Evolutionary conservation across 2,329 filamentous ascomycete genomes (phyloP).

Genomic region (Stachybotrys elegans): DNA sequence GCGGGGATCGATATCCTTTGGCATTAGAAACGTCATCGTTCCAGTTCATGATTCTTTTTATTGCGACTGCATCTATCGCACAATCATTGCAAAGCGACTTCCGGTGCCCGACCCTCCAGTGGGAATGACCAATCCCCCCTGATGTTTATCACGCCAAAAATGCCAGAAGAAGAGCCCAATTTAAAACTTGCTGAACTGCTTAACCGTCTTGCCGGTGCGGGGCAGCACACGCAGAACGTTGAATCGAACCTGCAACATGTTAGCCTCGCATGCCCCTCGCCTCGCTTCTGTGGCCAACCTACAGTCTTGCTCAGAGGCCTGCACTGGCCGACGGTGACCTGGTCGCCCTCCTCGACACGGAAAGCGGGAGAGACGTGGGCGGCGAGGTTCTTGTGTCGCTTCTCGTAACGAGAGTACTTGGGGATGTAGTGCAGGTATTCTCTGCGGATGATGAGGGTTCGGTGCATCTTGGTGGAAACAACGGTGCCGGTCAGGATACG

Average conservation of each 20-base stretch:
- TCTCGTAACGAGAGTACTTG: slow-evolving; percentile 99
- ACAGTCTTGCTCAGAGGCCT: slow-evolving; percentile 99
- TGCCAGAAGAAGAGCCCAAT: slow-evolving; percentile 43
- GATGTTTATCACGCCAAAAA: slow-evolving; percentile 51
- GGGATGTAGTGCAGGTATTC: slow-evolving; percentile 99
- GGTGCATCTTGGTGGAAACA: slow-evolving; percentile 99
- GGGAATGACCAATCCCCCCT: slow-evolving; percentile 29
- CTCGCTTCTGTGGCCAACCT: slow-evolving; percentile 39
- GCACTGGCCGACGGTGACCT: slow-evolving; percentile 99
- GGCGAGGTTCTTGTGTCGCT: slow-evolving; percentile 99
- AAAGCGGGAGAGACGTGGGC: slow-evolving; percentile 99
- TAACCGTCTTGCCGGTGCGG: slow-evolving; percentile 94
- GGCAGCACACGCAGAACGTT: slow-evolving; percentile 98
- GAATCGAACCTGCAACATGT: slow-evolving; percentile 75
- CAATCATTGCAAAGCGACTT: slow-evolving; percentile 37
- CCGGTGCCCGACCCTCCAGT: slow-evolving; percentile 35
- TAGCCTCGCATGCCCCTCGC: slow-evolving; percentile 11
- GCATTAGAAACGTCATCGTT: slow-evolving; percentile 19
- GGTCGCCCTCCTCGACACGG: slow-evolving; percentile 99
- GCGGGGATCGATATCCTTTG: no score
- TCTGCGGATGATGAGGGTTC: slow-evolving; percentile 97
- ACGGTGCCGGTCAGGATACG: slow-evolving; percentile 99
- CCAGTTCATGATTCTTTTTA: slow-evolving; percentile 37
- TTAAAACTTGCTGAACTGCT: slow-evolving; percentile 99
- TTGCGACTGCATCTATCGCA: slow-evolving; percentile 40